These are phyloP conservation scores for Sporothrix euskadiensis DNA, from an alignment of 2,329 filamentous ascomycete species.

Conservation along the genomic window DNA sequence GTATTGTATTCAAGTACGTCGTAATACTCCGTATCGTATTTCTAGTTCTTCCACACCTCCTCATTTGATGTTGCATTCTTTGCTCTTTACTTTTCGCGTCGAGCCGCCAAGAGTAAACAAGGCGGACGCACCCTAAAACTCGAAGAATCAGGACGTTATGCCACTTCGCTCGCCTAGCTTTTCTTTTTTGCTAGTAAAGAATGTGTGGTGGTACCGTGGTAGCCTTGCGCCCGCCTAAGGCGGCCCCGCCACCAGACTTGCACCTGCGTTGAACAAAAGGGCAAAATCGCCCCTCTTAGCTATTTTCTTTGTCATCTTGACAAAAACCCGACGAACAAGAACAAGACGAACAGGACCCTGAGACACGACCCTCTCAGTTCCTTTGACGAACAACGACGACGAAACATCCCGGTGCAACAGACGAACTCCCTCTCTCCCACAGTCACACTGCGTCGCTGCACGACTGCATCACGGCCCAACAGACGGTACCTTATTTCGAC, in stretches of 20 bases:
- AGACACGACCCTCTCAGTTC: neutral
- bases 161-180: constrained; percentile 1
- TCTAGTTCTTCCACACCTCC: neutral
- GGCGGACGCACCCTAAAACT: neutral
- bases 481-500: neutral
- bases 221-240: constrained; percentile 3
- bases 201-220: neutral
- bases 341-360: neutral
- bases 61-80: neutral
- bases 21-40: neutral
- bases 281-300: constrained; percentile 7
- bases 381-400: neutral
- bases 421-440: neutral
- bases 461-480: constrained; percentile 7
- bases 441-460: neutral
- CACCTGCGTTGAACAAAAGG: neutral
- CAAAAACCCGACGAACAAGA: neutral
- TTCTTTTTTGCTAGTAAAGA: neutral
- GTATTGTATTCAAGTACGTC: too few relatives aligned
- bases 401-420: neutral
- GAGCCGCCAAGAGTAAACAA: neutral
- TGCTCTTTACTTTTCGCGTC: neutral
- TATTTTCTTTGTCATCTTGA: neutral
- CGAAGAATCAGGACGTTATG: neutral
- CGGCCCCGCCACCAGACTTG: neutral